These are phyloP conservation scores for Nephelium lappaceum DNA, from an alignment of 345 rosid genomes.

Conservation along the genomic window DNA sequence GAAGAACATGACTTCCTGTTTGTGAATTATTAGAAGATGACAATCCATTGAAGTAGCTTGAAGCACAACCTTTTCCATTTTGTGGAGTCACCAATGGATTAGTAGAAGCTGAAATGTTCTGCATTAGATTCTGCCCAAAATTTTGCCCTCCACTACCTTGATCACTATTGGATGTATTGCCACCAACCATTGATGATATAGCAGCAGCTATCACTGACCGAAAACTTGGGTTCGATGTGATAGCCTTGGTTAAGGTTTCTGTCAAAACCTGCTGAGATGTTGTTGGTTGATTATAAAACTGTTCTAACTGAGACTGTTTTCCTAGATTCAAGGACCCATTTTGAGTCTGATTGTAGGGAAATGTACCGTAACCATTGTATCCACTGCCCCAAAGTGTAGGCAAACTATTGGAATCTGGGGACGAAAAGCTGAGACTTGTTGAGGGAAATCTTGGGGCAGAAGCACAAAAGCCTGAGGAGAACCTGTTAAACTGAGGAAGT, in stretches of 20 bases:
- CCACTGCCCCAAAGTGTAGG: conserved; percentile 60
- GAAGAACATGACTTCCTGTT: conserved; percentile 28
- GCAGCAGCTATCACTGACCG: conserved; percentile 71
- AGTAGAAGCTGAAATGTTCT: neutral
- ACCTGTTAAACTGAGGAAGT: conserved; percentile 42
- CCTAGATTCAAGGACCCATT: conserved; percentile 29
- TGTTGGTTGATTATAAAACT: conserved; percentile 21
- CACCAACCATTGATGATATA: conserved; percentile 67
- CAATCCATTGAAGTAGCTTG: conserved; percentile 51
- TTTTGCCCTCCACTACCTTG: conserved; percentile 16
- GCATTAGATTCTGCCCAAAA: conserved; percentile 25
- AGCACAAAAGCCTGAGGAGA: conserved; percentile 34
- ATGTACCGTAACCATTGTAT: conserved; percentile 27
- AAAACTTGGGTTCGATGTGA: conserved; percentile 69
- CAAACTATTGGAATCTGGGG: conserved; percentile 42
- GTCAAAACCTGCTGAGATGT: conserved; percentile 53
- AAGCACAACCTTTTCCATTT: conserved; percentile 49
- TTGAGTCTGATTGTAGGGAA: conserved; percentile 33
- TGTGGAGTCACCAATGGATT: conserved; percentile 19
- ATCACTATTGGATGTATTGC: conserved; percentile 22
- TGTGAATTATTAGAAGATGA: conserved; percentile 39
- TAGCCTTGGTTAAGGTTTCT: conserved; percentile 65
- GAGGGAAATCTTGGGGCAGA: conserved; percentile 47
- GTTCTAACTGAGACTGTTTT: conserved; percentile 36
- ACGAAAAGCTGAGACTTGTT: conserved; percentile 53